phyloP scores from a whole-genome alignment of 495 filamentous ascomycete species.

The Penicillium macrosclerotiorum region DNA sequence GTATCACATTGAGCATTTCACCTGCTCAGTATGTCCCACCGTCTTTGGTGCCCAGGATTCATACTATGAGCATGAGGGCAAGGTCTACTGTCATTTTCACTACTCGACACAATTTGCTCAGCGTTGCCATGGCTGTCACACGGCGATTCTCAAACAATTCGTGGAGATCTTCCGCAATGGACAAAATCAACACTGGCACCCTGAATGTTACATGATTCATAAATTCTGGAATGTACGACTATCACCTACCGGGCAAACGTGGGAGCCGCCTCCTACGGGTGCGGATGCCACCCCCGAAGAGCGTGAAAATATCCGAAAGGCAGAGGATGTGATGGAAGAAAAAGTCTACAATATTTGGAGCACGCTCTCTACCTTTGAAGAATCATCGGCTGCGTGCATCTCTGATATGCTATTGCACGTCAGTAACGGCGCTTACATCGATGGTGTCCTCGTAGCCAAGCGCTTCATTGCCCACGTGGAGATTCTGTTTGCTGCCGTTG shows the following conservation, averaged over 20 bases:
- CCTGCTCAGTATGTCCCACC: conserved; percentile 93
- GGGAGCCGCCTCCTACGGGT: conserved; percentile 48
- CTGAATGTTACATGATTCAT: conserved; percentile 99
- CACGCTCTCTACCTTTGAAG: conserved; percentile 93
- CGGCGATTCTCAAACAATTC: conserved; percentile 98
- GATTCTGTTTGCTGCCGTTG: conserved; percentile 84
- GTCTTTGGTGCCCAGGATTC: conserved; percentile 97
- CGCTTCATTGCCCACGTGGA: conserved; percentile 96
- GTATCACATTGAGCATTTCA: conserved; percentile 99
- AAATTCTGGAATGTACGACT: conserved; percentile 99
- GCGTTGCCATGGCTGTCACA: conserved; percentile 93
- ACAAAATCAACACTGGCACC: conserved; percentile 98
- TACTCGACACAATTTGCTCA: conserved; percentile 98
- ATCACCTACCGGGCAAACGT: conserved; percentile 52
- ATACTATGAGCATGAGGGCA: conserved; percentile 96
- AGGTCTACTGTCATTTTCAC: conserved; percentile 98
- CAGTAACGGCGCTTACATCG: conserved; percentile 94
- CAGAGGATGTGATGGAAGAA: conserved; percentile 93
- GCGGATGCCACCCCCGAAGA: conserved; percentile 69
- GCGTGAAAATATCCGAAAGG: conserved; percentile 70
- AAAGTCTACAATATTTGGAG: conserved; percentile 99
- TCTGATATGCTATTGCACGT: conserved; percentile 99
- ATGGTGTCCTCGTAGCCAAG: conserved; percentile 94
- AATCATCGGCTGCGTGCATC: conserved; percentile 96
- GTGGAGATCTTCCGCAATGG: conserved; percentile 98